Evolutionary conservation across 106 monocot genomes (phyloP).

Genomic region (Dendrobium officinale): DNA sequence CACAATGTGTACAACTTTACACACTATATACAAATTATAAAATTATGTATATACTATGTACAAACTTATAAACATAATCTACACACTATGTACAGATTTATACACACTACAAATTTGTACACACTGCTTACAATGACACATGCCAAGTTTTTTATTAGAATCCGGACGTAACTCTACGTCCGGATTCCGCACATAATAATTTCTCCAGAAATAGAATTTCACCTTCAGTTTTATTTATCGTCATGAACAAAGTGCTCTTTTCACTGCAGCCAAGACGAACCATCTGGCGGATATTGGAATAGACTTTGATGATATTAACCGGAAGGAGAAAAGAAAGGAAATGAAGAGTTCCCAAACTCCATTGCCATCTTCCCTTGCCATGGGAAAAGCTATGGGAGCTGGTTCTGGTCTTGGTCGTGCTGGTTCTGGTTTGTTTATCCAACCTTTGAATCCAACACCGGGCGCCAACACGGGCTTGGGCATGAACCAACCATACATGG

Average conservation of each 20-base stretch:
- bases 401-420: slow-evolving; percentile 26
- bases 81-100: no score
- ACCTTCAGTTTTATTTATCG: no score
- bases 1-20: no score
- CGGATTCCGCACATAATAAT: no score
- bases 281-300: slow-evolving; percentile 72
- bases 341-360: slow-evolving; percentile 31
- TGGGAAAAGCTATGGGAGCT: slow-evolving; percentile 97
- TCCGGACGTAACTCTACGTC: no score
- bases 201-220: no score
- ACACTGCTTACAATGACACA: no score
- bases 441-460: slow-evolving; percentile 2
- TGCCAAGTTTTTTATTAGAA: no score
- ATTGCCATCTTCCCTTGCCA: slow-evolving; percentile 50
- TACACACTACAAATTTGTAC: no score
- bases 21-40: no score
- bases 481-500: neutral
- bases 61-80: no score
- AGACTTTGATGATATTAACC: slow-evolving; percentile 88
- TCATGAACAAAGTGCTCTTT: neutral
- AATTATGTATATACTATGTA: no score
- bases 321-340: slow-evolving; percentile 71
- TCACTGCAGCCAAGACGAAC: slow-evolving; percentile 53
- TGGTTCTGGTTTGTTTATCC: neutral
- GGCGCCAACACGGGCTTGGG: neutral